phyloP scores from a whole-genome alignment of 2,329 filamentous ascomycete genomes.

The Exophiala sp. region DNA sequence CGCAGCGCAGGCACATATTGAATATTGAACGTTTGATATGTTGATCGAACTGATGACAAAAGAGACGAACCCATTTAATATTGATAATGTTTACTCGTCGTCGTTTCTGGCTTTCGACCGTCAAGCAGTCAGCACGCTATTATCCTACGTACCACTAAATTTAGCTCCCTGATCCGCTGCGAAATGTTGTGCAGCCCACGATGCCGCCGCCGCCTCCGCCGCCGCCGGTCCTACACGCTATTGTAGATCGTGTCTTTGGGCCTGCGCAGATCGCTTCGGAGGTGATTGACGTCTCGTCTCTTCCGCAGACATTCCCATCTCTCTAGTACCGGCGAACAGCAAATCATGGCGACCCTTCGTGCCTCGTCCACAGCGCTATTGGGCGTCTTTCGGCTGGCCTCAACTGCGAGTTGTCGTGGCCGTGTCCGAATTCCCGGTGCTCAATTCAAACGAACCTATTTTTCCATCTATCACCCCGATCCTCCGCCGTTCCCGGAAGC shows the following conservation, averaged over 20 bases:
- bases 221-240: not conserved
- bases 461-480: constrained; percentile 65
- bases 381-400: not conserved
- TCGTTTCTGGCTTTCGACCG: not conserved
- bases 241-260: not conserved
- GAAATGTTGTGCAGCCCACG: not conserved
- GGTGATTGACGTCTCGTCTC: not conserved
- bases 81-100: not conserved
- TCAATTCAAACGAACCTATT: constrained; percentile 46
- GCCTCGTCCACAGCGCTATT: not conserved
- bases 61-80: no score
- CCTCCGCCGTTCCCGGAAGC: constrained; percentile 59
- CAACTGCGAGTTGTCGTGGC: not conserved
- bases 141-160: no score
- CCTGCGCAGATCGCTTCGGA: no score
- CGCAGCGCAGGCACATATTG: no score
- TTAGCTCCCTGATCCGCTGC: not conserved
- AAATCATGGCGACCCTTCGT: not conserved
- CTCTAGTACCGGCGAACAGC: not conserved
- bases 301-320: not conserved
- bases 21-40: no score
- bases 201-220: not conserved
- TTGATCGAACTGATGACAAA: no score
- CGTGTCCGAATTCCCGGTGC: not conserved
- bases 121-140: not conserved